A percentile compares a stretch with the other conserved stretches of the same genome.
phyloP scores from a whole-genome alignment of 257 asterid species.

The Forsythia viridissima region DNA sequence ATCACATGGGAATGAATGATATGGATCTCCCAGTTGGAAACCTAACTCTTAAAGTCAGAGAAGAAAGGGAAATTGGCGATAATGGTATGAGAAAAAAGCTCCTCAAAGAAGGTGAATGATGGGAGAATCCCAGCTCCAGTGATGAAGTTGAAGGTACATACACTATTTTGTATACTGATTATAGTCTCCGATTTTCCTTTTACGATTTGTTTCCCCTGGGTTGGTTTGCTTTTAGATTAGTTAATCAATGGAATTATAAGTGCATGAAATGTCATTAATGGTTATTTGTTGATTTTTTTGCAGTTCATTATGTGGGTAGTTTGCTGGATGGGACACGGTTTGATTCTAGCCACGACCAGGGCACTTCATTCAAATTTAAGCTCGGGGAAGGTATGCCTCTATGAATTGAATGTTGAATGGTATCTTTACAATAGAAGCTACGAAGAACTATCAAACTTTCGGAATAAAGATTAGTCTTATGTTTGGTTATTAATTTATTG shows the following conservation, averaged over 20 bases:
- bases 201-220: neutral
- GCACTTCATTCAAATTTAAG: slow-evolving; percentile 45
- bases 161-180: neutral
- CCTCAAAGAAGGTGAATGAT: slow-evolving; percentile 46
- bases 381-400: slow-evolving; percentile 47
- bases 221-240: no score
- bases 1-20: neutral
- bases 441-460: neutral
- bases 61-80: slow-evolving; percentile 42
- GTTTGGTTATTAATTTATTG: neutral
- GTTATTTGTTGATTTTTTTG: slow-evolving; percentile 24
- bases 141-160: slow-evolving; percentile 57
- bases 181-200: neutral
- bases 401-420: neutral
- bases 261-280: neutral
- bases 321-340: slow-evolving; percentile 57
- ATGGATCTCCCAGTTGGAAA: slow-evolving; percentile 14
- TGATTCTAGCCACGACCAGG: slow-evolving; percentile 53
- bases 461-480: neutral
- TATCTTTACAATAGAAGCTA: neutral
- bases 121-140: slow-evolving; percentile 43
- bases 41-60: slow-evolving; percentile 37
- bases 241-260: no score
- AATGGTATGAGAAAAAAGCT: slow-evolving; percentile 46
- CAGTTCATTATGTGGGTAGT: slow-evolving; percentile 67